Percentiles rank a stretch among this genome's conserved stretches.
Conservation (phyloP, 1,284 basidiomycete species). For the Microbotryum scabiosae region DNA sequence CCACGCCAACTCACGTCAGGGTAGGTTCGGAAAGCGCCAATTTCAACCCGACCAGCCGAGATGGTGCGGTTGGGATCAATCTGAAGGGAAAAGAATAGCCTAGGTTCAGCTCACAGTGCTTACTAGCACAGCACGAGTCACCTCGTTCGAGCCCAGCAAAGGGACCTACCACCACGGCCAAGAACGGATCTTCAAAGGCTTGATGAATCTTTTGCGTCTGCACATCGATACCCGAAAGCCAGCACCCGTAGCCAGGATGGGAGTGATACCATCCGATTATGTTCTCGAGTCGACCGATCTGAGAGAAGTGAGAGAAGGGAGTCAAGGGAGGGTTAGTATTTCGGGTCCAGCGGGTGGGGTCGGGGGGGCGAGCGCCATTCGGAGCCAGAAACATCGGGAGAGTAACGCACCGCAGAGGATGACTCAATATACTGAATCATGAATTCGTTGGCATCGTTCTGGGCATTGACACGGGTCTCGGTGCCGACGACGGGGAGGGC, state of each 20-base stretch:
- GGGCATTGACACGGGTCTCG: conserved; percentile 94
- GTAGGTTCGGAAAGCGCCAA: conserved; percentile 95
- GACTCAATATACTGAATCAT: conserved; percentile 88
- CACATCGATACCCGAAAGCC: conserved; percentile 94
- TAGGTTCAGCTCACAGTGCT: not conserved
- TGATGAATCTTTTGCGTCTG: conserved; percentile 94
- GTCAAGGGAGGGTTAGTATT: not conserved
- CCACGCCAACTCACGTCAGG: conserved; percentile 52
- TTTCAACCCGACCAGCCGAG: conserved; percentile 94
- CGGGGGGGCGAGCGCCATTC: not conserved
- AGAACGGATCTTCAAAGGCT: conserved; percentile 88
- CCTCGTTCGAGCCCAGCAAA: not conserved
- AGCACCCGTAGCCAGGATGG: conserved; percentile 94
- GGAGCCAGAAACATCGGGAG: not conserved
- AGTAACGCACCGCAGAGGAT: conserved; percentile 57
- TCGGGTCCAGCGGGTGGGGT: not conserved
- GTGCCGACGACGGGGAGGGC: conserved; percentile 98
- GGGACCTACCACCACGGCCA: conserved; percentile 82
- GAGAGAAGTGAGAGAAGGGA: conserved; percentile 36
- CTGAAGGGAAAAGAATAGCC: conserved; percentile 42
- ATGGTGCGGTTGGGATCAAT: conserved; percentile 98
- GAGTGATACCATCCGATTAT: conserved; percentile 99
- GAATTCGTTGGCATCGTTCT: conserved; percentile 93
- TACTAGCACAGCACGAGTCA: not conserved
- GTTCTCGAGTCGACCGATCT: conserved; percentile 77